These are phyloP conservation scores for Gynandropsis gynandra DNA, from an alignment of 345 rosid species.

Conservation along the genomic window DNA sequence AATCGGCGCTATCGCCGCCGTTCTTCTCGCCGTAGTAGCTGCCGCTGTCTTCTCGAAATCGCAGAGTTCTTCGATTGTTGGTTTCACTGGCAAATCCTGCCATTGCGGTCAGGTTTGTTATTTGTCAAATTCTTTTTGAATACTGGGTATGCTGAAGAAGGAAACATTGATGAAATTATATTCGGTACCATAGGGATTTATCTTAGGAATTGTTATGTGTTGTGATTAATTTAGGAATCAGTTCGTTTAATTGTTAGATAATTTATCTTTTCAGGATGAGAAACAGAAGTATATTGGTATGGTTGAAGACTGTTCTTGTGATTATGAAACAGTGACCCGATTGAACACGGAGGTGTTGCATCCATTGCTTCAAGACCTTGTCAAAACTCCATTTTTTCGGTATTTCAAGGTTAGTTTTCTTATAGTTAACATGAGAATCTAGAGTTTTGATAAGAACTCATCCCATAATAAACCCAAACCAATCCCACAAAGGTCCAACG, in stretches of 20 bases:
- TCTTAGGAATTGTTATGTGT: not conserved
- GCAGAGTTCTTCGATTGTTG: conserved; percentile 29
- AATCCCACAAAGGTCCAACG: no score
- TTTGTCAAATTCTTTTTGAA: conserved; percentile 8
- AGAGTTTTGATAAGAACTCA: no score
- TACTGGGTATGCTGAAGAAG: not conserved
- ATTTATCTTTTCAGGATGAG: conserved; percentile 24
- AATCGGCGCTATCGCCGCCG: conserved; percentile 34
- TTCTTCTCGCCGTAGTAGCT: conserved; percentile 38
- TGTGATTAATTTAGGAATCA: conserved; percentile 7
- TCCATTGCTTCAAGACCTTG: conserved; percentile 78
- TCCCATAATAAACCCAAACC: no score
- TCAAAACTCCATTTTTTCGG: conserved; percentile 68
- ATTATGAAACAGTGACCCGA: conserved; percentile 74
- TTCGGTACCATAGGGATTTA: not conserved
- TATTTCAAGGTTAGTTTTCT: conserved; percentile 68
- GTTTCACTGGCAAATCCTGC: conserved; percentile 31
- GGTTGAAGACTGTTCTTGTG: conserved; percentile 88
- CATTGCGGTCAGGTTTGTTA: conserved; percentile 50
- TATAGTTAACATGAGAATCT: not conserved
- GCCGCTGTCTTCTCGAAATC: conserved; percentile 23
- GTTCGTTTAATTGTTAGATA: not conserved
- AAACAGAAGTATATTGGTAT: conserved; percentile 49
- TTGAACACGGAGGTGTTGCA: conserved; percentile 58
- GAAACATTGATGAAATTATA: not conserved